These are phyloP conservation scores for Uronychia binucleata DNA, from an alignment of 73 alveolate genomes.

Conservation along the genomic window DNA sequence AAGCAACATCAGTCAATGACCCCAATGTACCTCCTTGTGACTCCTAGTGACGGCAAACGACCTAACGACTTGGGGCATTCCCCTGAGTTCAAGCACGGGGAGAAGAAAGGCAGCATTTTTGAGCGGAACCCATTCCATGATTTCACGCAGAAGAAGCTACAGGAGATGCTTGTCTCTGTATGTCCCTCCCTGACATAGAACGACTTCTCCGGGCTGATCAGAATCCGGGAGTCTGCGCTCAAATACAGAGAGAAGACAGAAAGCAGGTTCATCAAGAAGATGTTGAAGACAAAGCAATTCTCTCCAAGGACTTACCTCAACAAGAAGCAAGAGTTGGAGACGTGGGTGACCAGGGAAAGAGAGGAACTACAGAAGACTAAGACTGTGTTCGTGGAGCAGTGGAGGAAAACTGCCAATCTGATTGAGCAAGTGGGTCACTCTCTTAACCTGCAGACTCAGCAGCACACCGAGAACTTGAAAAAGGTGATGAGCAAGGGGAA, in stretches of 20 bases:
- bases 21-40: not conserved
- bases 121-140: not conserved
- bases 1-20: not conserved
- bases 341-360: constrained; percentile 44
- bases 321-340: constrained; percentile 32
- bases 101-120: not conserved
- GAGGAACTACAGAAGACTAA: constrained; percentile 39
- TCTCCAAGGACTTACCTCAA: constrained; percentile 43
- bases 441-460: constrained; percentile 35
- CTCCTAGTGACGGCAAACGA: not conserved
- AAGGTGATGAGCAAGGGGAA: not conserved
- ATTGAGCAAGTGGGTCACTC: too few species aligned
- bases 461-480: constrained; percentile 46
- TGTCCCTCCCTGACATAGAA: not conserved
- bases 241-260: constrained; percentile 44
- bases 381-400: constrained; percentile 35
- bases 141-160: not conserved
- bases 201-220: constrained; percentile 39
- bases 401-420: constrained; percentile 34
- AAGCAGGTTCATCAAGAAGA: constrained; percentile 19
- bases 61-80: not conserved
- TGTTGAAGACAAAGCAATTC: constrained; percentile 34
- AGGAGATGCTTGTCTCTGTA: not conserved
- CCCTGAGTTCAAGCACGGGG: not conserved
- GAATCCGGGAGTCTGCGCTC: constrained; percentile 48